A percentile compares a stretch with the other conserved stretches of the same genome.
Evolutionary conservation across 306 rosid genomes (phyloP).

Genomic region (Dalbergia cultrata): DNA sequence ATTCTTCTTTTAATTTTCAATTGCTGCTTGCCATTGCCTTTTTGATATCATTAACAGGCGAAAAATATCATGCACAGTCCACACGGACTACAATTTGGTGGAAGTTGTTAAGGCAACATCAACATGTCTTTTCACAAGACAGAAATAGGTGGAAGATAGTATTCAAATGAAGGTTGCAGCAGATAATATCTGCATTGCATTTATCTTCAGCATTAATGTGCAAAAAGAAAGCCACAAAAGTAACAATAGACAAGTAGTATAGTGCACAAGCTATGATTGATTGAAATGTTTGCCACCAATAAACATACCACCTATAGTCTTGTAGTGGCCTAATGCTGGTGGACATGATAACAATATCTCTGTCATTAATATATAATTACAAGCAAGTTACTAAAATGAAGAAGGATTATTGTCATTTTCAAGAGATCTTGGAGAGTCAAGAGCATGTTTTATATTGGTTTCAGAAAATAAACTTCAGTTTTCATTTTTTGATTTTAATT

Average conservation of each 20-base stretch:
- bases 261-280: conserved; percentile 36
- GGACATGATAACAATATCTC: not conserved
- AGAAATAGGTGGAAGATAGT: not conserved
- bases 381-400: conserved; percentile 44
- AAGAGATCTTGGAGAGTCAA: conserved; percentile 16
- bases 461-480: too few relatives aligned
- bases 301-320: conserved; percentile 14
- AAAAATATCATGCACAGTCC: conserved; percentile 25
- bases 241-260: not conserved
- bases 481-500: too few relatives aligned
- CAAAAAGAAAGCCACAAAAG: conserved; percentile 13
- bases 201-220: conserved; percentile 11
- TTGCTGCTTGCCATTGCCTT: not conserved
- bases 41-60: conserved; percentile 31
- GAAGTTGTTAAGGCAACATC: conserved; percentile 39
- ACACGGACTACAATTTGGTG: not conserved
- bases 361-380: conserved; percentile 27
- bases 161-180: conserved; percentile 35
- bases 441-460: not conserved
- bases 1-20: not conserved
- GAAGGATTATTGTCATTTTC: conserved; percentile 46
- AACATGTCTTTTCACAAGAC: not conserved
- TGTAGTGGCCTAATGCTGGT: conserved; percentile 5
- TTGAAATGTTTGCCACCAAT: conserved; percentile 27
- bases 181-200: conserved; percentile 34